Evolutionary conservation across 2,329 filamentous ascomycete genomes (phyloP).

Genomic region (Scopulariopsis brevicaulis): DNA sequence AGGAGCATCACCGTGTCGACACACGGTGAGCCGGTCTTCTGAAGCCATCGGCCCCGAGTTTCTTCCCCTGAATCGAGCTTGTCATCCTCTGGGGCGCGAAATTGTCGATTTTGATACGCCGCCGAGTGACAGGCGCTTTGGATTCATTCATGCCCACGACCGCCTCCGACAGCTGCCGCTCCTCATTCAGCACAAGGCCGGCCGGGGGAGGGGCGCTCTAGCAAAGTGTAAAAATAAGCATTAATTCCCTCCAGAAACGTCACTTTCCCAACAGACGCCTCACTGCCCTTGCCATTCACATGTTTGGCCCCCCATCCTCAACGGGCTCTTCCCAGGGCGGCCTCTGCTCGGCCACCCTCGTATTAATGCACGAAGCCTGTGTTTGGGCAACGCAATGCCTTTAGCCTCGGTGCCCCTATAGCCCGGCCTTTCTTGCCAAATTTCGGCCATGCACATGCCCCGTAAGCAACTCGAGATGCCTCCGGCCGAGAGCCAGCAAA

Average conservation of each 20-base stretch:
- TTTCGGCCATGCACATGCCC: not conserved
- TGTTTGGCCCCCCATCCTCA: not conserved
- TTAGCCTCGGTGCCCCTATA: not conserved
- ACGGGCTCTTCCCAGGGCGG: not conserved
- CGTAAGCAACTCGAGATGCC: not conserved
- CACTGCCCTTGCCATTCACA: not conserved
- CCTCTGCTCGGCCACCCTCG: not conserved
- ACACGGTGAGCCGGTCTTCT: not conserved
- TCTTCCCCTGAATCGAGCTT: no score
- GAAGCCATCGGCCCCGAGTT: not conserved
- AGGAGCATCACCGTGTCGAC: not conserved
- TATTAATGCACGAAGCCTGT: not conserved
- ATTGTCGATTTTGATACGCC: not conserved
- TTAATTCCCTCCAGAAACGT: no score
- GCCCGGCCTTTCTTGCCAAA: not conserved
- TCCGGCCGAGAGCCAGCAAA: not conserved
- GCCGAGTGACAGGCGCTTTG: no score
- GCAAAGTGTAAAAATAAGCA: not conserved
- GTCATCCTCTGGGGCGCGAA: not conserved
- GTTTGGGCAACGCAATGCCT: not conserved
- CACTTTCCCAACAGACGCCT: not conserved
- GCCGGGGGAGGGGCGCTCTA: no score
- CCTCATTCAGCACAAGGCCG: no score
- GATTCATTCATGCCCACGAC: no score
- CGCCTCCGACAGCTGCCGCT: no score